phyloP scores from a whole-genome alignment of 1,139 yeast genomes.

The Lodderomyces margitis region DNA sequence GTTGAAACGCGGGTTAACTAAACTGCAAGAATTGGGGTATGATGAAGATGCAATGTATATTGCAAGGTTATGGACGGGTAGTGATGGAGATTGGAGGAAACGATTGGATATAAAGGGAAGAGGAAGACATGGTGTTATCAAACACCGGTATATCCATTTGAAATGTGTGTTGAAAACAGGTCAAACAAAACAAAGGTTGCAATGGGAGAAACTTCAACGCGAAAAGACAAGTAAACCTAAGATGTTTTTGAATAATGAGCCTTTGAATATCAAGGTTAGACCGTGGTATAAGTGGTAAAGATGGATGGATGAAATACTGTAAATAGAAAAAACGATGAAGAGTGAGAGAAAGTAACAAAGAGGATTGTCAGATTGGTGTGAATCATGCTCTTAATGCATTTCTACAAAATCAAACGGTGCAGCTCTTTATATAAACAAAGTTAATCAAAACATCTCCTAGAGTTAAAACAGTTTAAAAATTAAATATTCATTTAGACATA shows the following conservation, averaged over 20 bases:
- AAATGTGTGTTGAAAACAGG: conserved; percentile 71
- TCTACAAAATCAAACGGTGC: no score
- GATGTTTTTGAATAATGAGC: conserved; percentile 44
- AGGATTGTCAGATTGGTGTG: no score
- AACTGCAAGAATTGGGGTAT: conserved; percentile 60
- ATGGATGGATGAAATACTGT: not conserved
- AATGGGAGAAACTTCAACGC: conserved; percentile 54
- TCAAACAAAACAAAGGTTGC: conserved; percentile 58
- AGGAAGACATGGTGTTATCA: conserved; percentile 80
- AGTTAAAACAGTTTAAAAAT: no score
- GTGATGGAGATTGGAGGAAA: conserved; percentile 74
- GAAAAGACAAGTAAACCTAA: conserved; percentile 44
- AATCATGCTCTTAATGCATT: no score
- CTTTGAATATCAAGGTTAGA: conserved; percentile 44
- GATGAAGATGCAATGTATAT: conserved; percentile 65
- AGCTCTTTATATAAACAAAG: no score
- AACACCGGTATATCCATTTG: conserved; percentile 77
- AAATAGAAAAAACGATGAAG: not conserved
- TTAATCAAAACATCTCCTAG: not conserved
- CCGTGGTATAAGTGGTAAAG: conserved; percentile 44
- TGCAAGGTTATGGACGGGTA: conserved; percentile 87
- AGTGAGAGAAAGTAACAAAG: not conserved
- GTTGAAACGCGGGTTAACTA: conserved; percentile 68
- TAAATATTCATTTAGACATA: conserved; percentile 1
- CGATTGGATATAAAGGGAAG: conserved; percentile 87